Base-by-base conservation (phyloP, 1,284 basidiomycete species). In the Malassezia sp. region DNA sequence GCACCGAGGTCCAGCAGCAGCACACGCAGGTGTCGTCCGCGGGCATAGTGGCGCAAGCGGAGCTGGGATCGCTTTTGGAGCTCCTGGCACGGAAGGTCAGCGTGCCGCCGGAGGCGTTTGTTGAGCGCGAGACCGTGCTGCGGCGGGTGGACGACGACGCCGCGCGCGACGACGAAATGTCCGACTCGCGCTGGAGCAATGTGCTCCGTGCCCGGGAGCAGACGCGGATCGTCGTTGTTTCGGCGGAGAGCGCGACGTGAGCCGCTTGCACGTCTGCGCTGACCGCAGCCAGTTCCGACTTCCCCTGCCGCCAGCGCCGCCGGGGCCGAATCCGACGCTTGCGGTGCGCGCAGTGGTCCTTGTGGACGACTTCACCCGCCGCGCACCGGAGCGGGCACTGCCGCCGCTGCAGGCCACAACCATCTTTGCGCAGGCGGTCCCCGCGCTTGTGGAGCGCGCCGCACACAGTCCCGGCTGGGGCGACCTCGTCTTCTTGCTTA, bases 161-260 rank as follows among this genome's bases (percentile, higher is more conserved):
- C 12, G 27, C 42, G 23, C 39, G 27, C 14, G 38, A 36, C 4
- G 8, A 45, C 24, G 48, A 50, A 24, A 14, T 31, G 22, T 40
- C 37, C 18, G 48, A 50, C 42, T 44, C 48, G 38, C 36, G 40
- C 15, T 50, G 48, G 48, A 50, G 37, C 43, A 50, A 50, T 17
- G 48, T 50, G 35, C 48, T 42, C n/a, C 42, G 48, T 6, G 42
- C 48, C 10, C 48, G 48, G 22, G 42, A 50, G 22, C 48, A 45
- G 15, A 31, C 33, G 15, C 48, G 48, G 6, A 27, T 50, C 12
- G 32, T 28, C 5, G 42, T 50, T 35, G n/a, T n/a, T n/a, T n/a
- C n/a, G n/a, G n/a, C n/a, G n/a, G n/a, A n/a, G n/a, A n/a, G n/a
- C n/a, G n/a, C n/a, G n/a, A n/a, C n/a, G n/a, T n/a, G n/a, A n/a